Base-by-base conservation (phyloP, 2,329 filamentous ascomycete species). In the Pyricularia pennisetigena region DNA sequence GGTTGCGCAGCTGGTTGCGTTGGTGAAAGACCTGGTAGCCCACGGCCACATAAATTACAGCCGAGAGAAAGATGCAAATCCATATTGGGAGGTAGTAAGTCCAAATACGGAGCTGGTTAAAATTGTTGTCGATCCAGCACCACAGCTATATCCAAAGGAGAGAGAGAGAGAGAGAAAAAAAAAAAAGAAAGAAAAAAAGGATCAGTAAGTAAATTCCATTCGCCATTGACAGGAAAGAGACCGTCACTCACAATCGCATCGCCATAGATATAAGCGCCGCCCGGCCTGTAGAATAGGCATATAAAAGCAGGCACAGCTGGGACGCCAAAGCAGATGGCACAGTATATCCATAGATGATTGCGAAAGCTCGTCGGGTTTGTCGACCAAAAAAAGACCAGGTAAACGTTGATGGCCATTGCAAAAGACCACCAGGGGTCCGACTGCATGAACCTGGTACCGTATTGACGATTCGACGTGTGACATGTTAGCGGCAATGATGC, bases 341-440 rank as follows among this genome's bases (percentile, higher is more conserved):
- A 83, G 75, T 94, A 94, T 65, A 88, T 82, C 83, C 89, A 91
- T 73, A 89, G 85, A 75, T 90, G 90, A 64, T 85, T 84, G n/a
- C 85, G 83, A 74, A 93, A 93, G 67, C 90, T 88, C 8, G 88
- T 89, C 0, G 85, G 85, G 64, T 81, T 86, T 65, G 83, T 82
- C n/a, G 83, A 81, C 71, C 83, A 83, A 77, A 87, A 88, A 75
- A 88, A 88, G 69, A 88, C 85, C 67, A 94, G 83, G 73, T 90
- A 91, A 70, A 94, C 91, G 74, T 94, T 95, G 74, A 90, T 82
- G 3, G 91, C 90, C 91, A 95, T 94, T 71, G 90, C 90, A 68
- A 93, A 85, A 0, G 90, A 91, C 90, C 89, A 93, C 79, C 90
- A 84, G 0, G 89, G 87, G 77, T 92, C 90, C 5, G 89, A 90